Percentiles rank a stretch among this genome's conserved stretches.
Conservation (phyloP, 1,139 yeast species). For the Yamadazyma friedrichii region DNA sequence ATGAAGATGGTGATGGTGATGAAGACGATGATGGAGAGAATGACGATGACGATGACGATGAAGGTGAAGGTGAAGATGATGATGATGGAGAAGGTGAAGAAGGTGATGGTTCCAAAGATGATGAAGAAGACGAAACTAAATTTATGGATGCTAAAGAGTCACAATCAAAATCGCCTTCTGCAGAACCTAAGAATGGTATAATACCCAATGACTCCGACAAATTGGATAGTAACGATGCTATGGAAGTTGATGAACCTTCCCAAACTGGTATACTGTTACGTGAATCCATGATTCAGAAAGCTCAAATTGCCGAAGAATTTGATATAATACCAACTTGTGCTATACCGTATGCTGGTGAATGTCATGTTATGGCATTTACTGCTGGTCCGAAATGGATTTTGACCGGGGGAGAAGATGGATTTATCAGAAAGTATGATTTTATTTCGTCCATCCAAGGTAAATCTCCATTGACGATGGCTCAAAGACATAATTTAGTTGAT, state of each 20-base stretch:
- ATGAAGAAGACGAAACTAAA: slow-evolving; percentile 17
- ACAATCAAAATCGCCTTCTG: slow-evolving; percentile 10
- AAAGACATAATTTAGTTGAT: slow-evolving; percentile 85
- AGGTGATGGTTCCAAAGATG: slow-evolving; percentile 17
- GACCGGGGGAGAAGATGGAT: slow-evolving; percentile 97
- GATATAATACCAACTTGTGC: slow-evolving; percentile 71
- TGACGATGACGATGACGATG: slow-evolving; percentile 23
- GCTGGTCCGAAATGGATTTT: slow-evolving; percentile 85
- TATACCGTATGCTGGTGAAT: slow-evolving; percentile 65
- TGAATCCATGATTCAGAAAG: slow-evolving; percentile 38
- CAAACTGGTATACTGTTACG: slow-evolving; percentile 22
- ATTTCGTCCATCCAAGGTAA: slow-evolving; percentile 87
- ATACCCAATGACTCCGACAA: slow-evolving; percentile 10
- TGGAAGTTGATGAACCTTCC: slow-evolving; percentile 11
- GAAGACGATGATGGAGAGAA: slow-evolving; percentile 17
- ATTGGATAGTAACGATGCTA: slow-evolving; percentile 6
- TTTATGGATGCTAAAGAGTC: slow-evolving; percentile 23
- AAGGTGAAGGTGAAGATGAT: slow-evolving; percentile 25
- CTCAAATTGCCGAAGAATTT: slow-evolving; percentile 47
- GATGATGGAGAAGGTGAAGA: slow-evolving; percentile 17
- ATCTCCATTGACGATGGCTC: slow-evolving; percentile 85
- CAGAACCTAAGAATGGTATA: slow-evolving; percentile 7
- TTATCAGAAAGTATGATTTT: slow-evolving; percentile 84
- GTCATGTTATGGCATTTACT: slow-evolving; percentile 77
- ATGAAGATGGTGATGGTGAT: slow-evolving; percentile 19